These are phyloP conservation scores for Russula ochroleuca DNA, from an alignment of 768 basidiomycete genomes.

Conservation along the genomic window DNA sequence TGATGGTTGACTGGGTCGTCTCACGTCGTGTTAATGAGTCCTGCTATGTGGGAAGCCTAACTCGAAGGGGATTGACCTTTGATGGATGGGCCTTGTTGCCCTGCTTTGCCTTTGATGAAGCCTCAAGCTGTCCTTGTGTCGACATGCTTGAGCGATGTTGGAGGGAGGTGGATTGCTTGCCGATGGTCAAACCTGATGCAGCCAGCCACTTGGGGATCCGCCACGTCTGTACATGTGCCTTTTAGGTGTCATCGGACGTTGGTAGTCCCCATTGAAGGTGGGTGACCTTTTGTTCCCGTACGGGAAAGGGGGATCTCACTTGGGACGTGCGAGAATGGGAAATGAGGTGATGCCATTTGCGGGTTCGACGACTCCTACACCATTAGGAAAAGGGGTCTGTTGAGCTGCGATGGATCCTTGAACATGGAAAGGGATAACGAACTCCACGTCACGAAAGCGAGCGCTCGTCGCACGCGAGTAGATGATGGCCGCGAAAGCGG, in stretches of 20 bases:
- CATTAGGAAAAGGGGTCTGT: neutral
- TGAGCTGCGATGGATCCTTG: slow-evolving; percentile 1
- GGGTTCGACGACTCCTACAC: slow-evolving; percentile 23
- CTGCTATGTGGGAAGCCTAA: slow-evolving; percentile 21
- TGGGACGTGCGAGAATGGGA: slow-evolving; percentile 47
- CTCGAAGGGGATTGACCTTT: slow-evolving; percentile 24
- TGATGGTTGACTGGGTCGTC: slow-evolving; percentile 11
- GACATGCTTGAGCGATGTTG: slow-evolving; percentile 26
- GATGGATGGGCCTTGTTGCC: slow-evolving; percentile 13
- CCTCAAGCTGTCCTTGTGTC: slow-evolving; percentile 27
- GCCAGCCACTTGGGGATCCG: slow-evolving; percentile 36
- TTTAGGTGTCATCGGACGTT: neutral
- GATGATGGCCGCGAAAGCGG: slow-evolving; percentile 41
- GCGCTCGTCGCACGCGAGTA: slow-evolving; percentile 26
- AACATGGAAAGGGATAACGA: neutral
- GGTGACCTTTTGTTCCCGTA: slow-evolving; percentile 32
- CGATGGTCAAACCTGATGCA: slow-evolving; percentile 37
- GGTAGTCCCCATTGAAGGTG: slow-evolving; percentile 30
- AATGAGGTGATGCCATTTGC: slow-evolving; percentile 40
- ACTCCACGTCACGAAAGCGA: slow-evolving; percentile 26
- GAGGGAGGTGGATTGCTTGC: slow-evolving; percentile 39
- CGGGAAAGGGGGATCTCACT: slow-evolving; percentile 34
- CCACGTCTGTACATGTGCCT: neutral
- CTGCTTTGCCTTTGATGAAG: slow-evolving; percentile 25
- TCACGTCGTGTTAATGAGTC: slow-evolving; percentile 11